Base-by-base conservation (phyloP, 176 grass and related monocot genomes). In the Avena sativa region DNA sequence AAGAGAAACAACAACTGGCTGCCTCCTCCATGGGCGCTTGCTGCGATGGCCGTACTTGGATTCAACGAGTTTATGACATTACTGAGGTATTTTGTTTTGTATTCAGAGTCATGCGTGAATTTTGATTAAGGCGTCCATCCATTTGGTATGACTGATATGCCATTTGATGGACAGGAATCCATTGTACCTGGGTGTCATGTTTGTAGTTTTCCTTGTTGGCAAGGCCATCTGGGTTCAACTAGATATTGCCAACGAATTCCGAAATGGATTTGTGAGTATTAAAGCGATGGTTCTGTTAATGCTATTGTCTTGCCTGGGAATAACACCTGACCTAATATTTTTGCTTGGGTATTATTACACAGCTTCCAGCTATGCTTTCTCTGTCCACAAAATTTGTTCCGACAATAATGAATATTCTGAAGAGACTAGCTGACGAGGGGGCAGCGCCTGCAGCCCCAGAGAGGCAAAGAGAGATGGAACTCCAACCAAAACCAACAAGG, bases 31-130 rank as follows among this genome's bases (percentile, higher is more conserved):
- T 99, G 97, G 97, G 97, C 97, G 46, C 93, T 99, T 71, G 97
- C 89, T 51, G 97, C 97, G 70, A 96, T 99, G 82, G 76, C 81
- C 56, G 71, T 99, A 26, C 91, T 99, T 85, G 97, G 97, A 57
- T 99, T 99, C 89, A 99, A 99, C 12, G 97, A 99, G 85, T 94
- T 99, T 52, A 99, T 99, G 97, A 91, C 92, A 70, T 90, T 99
- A 79, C 78, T 99, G 86, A 96, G 91, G 97, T 99, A 89, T 86
- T 63, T 68, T 81, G 25, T 52, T 85, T 52, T 81, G 36, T 66
- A 12, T 64, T 19, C 48, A 79, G 43, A 79, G 11, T 32, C 48
- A 88, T 63, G 12, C 20, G 9, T 78, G 0, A 83, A 30, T 74
- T 32, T 14, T 46, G 10, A 28, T 19, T 52, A 7, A 53, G 30